These are phyloP conservation scores for Akanthomyces muscarius DNA, from an alignment of 2,329 filamentous ascomycete genomes.

Conservation along the genomic window DNA sequence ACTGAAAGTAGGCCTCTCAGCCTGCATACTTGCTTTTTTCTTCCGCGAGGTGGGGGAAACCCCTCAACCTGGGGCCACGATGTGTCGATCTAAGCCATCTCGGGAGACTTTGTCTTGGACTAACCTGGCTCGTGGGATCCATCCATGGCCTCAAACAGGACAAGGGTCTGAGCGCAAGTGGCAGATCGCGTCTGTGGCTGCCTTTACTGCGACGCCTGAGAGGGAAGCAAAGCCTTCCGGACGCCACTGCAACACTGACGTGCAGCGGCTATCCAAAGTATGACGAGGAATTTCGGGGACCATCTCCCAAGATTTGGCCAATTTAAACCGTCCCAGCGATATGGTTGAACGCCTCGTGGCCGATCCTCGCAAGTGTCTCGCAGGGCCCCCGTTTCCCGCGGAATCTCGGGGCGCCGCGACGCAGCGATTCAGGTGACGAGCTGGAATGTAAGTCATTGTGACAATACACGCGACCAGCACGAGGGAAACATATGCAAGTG, in stretches of 20 bases:
- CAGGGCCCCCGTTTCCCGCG: background rate
- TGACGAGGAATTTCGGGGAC: background rate
- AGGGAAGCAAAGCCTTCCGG: background rate
- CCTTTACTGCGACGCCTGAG: background rate
- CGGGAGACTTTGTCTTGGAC: background rate
- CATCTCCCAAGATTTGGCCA: background rate
- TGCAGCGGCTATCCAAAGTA: background rate
- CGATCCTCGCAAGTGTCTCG: background rate
- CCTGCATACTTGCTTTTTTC: background rate
- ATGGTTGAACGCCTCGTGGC: background rate
- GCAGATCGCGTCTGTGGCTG: conserved; percentile 1
- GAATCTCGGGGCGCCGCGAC: background rate
- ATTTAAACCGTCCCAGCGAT: background rate
- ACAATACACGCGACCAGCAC: background rate
- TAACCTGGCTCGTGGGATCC: no score
- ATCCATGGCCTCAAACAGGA: background rate
- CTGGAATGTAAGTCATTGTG: background rate
- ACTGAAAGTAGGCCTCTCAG: background rate
- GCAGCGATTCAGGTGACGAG: background rate
- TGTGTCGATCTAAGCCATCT: background rate
- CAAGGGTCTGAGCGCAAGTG: background rate
- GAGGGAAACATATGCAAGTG: background rate
- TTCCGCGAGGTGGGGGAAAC: background rate
- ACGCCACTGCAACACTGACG: background rate
- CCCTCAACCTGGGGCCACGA: background rate